Conservation (phyloP, 2,329 filamentous ascomycete species). For the Byssothecium circinans region DNA sequence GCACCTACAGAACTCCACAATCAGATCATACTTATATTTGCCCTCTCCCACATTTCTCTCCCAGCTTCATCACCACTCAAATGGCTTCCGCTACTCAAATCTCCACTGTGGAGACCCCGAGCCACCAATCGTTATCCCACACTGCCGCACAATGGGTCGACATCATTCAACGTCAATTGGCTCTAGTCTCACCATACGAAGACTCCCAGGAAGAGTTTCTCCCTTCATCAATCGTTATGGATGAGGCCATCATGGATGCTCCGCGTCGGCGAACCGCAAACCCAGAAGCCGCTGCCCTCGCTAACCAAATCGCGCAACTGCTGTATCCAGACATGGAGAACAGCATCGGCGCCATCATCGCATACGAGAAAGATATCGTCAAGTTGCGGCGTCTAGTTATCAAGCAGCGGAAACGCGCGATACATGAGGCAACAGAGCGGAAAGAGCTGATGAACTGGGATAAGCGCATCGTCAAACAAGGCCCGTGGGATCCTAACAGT, state of each 20-base stretch:
- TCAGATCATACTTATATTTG: neutral
- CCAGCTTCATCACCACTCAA: neutral
- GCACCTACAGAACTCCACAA: too few species aligned
- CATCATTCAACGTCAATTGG: constrained; percentile 13
- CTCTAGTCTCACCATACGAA: constrained; percentile 9
- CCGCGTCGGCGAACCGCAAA: constrained; percentile 27
- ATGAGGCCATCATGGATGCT: constrained; percentile 25
- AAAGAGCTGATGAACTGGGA: constrained; percentile 26
- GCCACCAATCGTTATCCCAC: neutral
- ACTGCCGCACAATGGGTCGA: constrained; percentile 16
- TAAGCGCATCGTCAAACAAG: constrained; percentile 34
- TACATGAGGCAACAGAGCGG: constrained; percentile 19
- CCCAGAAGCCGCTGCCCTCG: constrained; percentile 17
- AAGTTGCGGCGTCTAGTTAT: constrained; percentile 21
- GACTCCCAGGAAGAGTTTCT: constrained; percentile 11
- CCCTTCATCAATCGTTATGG: constrained; percentile 11
- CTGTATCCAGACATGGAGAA: constrained; percentile 22
- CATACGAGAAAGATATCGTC: constrained; percentile 36
- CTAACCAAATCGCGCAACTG: constrained; percentile 21
- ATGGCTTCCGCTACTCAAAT: constrained; percentile 15
- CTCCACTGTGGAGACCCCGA: constrained; percentile 3
- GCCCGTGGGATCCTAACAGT: constrained; percentile 36
- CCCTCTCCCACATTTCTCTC: neutral
- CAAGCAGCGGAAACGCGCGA: constrained; percentile 21
- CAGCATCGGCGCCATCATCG: constrained; percentile 24